Percentiles rank a stretch among this genome's conserved stretches.
phyloP scores from a whole-genome alignment of 2,329 filamentous ascomycete species.

The Raffaelea albimanens region DNA sequence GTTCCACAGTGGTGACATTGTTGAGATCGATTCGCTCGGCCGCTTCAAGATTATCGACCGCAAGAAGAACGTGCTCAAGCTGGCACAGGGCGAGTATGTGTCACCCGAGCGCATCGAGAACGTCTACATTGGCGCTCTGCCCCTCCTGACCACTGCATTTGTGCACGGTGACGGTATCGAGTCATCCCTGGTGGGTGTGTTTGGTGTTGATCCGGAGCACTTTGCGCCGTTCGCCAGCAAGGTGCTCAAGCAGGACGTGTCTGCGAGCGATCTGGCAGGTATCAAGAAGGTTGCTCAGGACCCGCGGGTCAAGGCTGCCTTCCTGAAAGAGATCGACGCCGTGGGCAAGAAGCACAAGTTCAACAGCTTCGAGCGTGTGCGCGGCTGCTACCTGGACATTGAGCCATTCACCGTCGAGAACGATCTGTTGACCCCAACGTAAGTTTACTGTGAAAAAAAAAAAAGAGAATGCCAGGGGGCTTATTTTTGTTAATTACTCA shows the following conservation, averaged over 20 bases:
- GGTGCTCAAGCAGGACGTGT: slow-evolving; percentile 59
- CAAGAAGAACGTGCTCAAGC: slow-evolving; percentile 98
- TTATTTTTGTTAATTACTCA: background rate
- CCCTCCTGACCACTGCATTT: slow-evolving; percentile 69
- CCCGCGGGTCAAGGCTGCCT: slow-evolving; percentile 61
- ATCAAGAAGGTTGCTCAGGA: slow-evolving; percentile 60
- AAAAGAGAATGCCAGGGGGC: background rate
- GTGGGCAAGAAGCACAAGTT: slow-evolving; percentile 80
- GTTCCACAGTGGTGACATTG: slow-evolving; percentile 96
- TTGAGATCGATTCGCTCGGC: slow-evolving; percentile 71
- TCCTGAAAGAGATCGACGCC: slow-evolving; percentile 68
- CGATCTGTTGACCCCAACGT: slow-evolving; percentile 80
- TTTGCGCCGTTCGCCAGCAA: slow-evolving; percentile 77
- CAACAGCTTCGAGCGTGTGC: slow-evolving; percentile 80
- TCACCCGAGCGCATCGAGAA: slow-evolving; percentile 97
- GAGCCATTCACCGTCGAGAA: slow-evolving; percentile 95
- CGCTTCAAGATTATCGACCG: slow-evolving; percentile 92
- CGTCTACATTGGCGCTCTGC: slow-evolving; percentile 74
- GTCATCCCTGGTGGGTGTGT: slow-evolving; percentile 73
- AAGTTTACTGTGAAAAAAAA: slow-evolving; percentile 32
- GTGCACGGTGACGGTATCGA: slow-evolving; percentile 86
- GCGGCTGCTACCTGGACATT: slow-evolving; percentile 62
- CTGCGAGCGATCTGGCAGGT: slow-evolving; percentile 53
- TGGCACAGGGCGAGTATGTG: slow-evolving; percentile 95
- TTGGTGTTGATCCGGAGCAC: slow-evolving; percentile 74